phyloP scores from a whole-genome alignment of 2,329 filamentous ascomycete genomes.

The Aschersonia sp. region DNA sequence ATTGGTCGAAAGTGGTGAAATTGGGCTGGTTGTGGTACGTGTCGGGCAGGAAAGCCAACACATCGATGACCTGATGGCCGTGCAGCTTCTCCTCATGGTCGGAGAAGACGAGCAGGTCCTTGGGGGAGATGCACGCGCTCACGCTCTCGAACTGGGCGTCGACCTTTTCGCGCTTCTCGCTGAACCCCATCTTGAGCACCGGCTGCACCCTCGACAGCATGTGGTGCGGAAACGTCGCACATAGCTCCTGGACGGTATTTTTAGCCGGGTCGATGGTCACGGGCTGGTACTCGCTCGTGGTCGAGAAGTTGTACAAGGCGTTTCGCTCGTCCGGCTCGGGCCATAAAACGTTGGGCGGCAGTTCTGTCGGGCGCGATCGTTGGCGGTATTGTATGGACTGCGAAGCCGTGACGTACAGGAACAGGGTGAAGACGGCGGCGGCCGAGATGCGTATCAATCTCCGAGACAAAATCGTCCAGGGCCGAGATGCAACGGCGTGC shows the following conservation, averaged over 20 bases:
- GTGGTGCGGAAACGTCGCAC: constrained; percentile 16
- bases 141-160: constrained; percentile 34
- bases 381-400: no score
- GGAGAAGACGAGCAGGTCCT: constrained; percentile 31
- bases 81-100: constrained; percentile 31
- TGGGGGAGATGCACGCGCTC: constrained; percentile 30
- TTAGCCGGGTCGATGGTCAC: constrained; percentile 10
- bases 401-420: no score
- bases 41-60: constrained; percentile 15
- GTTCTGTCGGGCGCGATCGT: neutral
- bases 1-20: constrained; percentile 23
- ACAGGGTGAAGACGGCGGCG: no score
- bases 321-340: neutral
- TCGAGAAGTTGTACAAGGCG: constrained; percentile 13
- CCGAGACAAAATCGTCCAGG: no score
- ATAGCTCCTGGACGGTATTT: constrained; percentile 14
- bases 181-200: constrained; percentile 18
- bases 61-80: constrained; percentile 26
- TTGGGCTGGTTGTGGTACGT: constrained; percentile 16
- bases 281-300: constrained; percentile 15
- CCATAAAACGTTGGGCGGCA: neutral
- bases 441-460: no score
- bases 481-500: no score
- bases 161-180: constrained; percentile 8
- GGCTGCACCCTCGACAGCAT: constrained; percentile 16